Evolutionary conservation across 768 basidiomycete genomes (phyloP).

Genomic region (Tulasnella sp.): DNA sequence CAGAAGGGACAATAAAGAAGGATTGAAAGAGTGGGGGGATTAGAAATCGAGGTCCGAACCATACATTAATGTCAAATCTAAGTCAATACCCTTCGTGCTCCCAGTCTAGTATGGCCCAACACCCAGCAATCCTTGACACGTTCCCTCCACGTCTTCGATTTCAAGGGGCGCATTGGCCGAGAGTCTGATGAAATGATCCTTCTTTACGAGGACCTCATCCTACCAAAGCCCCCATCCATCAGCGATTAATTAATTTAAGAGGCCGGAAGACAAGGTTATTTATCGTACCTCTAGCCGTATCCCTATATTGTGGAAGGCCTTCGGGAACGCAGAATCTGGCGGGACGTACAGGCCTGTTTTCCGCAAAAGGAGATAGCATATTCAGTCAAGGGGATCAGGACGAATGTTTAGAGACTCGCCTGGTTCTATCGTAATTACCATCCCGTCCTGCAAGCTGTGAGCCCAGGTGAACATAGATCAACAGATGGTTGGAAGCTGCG

Average conservation of each 20-base stretch:
- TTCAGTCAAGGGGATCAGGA: neutral
- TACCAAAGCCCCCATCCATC: conserved; percentile 26
- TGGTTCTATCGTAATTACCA: conserved; percentile 89
- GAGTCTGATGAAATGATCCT: conserved; percentile 47
- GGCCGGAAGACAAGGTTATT: neutral
- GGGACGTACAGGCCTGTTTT: conserved; percentile 77
- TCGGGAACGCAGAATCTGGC: conserved; percentile 64
- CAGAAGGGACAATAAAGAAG: conserved; percentile 11
- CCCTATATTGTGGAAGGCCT: conserved; percentile 80
- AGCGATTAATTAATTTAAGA: conserved; percentile 12
- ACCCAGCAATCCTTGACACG: conserved; percentile 62
- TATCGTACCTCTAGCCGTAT: conserved; percentile 74
- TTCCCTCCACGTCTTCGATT: conserved; percentile 70
- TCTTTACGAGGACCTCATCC: conserved; percentile 61
- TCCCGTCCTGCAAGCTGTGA: conserved; percentile 64
- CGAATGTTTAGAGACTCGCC: conserved; percentile 33
- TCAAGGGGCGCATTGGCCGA: conserved; percentile 74
- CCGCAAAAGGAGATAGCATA: neutral
- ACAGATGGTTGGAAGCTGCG: too few species aligned
- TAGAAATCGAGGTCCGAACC: too few species aligned
- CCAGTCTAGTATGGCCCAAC: conserved; percentile 39
- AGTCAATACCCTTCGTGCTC: too few species aligned
- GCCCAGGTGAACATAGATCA: too few species aligned
- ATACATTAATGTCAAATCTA: too few species aligned
- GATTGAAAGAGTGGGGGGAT: neutral